Evolutionary conservation across 2,329 filamentous ascomycete genomes (phyloP), one percentile per base, ranked within the genome.

Genomic region (Stenocarpella maydis): DNA sequence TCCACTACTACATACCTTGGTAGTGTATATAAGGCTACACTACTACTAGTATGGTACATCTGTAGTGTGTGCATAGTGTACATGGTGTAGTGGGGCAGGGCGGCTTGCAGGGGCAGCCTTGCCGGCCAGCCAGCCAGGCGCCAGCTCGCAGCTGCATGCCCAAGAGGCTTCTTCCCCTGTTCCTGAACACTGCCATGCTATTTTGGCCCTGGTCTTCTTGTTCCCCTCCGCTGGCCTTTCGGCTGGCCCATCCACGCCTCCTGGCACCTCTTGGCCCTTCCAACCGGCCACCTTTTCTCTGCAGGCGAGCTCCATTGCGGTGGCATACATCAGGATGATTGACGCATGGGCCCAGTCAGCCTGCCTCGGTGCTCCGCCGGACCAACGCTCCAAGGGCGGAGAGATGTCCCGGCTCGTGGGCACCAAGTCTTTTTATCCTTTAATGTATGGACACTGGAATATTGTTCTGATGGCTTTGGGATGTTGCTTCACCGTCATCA

Each of bases 121-220:
- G 49, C 61, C 61, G 49, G 41, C 49, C 49, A n/a, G n/a, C n/a
- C n/a, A n/a, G 34, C 61, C 61, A 50, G 47, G 43, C 43, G 39
- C n/a, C n/a, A n/a, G n/a, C n/a, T n/a, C n/a, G n/a, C n/a, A n/a
- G n/a, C n/a, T n/a, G n/a, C n/a, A n/a, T n/a, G n/a, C 41, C 58
- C 58, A 63, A 47, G 24, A 61, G 55, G 41, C 55, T 61, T 47
- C 41, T 61, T 61, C 34, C 41, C 55, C 55, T 61, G 55, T 61
- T 61, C 55, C 55, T 61, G 55, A 21, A 37, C 28, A 28, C 19
- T 21, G 26, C 41, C 55, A 61, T 47, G 26, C 55, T 61, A 61
- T 61, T 61, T 34, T 61, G 55, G 39, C 39, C 7, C 2, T 15
- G 26, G 14, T 41, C 39, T 31, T 21, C 24, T n/a, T 45, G 10